Base-by-base conservation (phyloP, 768 basidiomycete species). In the Lentinula sp. region DNA sequence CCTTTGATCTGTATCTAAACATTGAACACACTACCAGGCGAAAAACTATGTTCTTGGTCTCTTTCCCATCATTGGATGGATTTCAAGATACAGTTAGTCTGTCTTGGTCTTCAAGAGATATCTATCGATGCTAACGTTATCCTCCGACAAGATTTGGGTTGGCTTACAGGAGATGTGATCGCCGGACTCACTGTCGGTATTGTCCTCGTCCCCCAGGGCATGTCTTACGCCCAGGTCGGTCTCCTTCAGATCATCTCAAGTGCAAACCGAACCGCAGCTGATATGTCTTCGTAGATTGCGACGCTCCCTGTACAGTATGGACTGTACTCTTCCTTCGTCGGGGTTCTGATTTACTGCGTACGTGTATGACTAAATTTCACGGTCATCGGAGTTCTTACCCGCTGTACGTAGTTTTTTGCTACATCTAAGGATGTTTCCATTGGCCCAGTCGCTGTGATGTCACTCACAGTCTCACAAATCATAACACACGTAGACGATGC, bases 351-450 rank as follows among this genome's bases (percentile, higher is more conserved):
- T 61, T 97, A 95, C 74, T 93, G 89, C 61, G 90, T 91, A 75
- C 49, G 86, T 72, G 8, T 52, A 42, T 56, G 42, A 13, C 40
- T 39, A 31, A 32, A 23, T 35, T 40, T 46, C 48, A 40, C 43
- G 42, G 34, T 54, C 59, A 58, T 10, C 31, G 40, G 23, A 13
- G 21, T 21, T 8, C 10, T 23, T 43, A n/a, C 7, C 18, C 60
- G 34, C 43, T 28, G 35, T 23, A 37, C 7, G 28, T 64, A 93
- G 89, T 84, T 97, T 75, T 98, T 98, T 69, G 96, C 95, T 23
- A 98, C 97, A 0, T 93, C 93, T 32, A 98, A 98, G 73, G 97
- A 99, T 78, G 92, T 99, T 45, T 95, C 94, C n/a, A 98, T 99
- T 66, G 97, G 97, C 54, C 97, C 97, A 2, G 96, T 98, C 66